Conservation (phyloP, 2,329 filamentous ascomycete genomes). For the Fusarium neocosmosporiellum region DNA sequence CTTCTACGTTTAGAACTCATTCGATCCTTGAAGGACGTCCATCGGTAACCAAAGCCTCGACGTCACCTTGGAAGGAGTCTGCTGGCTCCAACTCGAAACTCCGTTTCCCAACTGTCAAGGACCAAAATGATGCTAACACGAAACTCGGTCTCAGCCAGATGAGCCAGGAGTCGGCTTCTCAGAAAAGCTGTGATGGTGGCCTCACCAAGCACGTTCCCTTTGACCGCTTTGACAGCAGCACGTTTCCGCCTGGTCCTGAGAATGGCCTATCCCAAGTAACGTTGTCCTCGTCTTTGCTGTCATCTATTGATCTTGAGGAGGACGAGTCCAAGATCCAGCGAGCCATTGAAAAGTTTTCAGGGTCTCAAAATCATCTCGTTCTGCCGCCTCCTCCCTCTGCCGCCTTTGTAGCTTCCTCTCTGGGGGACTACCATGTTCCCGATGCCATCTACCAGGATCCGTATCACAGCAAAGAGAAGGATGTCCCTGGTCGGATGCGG, state of each 20-base stretch:
- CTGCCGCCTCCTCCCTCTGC: constrained; percentile 44
- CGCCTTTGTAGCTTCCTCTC: constrained; percentile 30
- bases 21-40: constrained; percentile 10
- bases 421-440: constrained; percentile 57
- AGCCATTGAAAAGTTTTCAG: constrained; percentile 22
- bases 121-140: constrained; percentile 74
- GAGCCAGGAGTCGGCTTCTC: constrained; percentile 57
- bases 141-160: constrained; percentile 74
- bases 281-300: constrained; percentile 26
- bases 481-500: constrained; percentile 79
- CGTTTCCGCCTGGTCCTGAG: constrained; percentile 8
- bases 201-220: constrained; percentile 40
- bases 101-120: constrained; percentile 81
- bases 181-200: constrained; percentile 56
- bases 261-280: constrained; percentile 9
- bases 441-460: constrained; percentile 85
- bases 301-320: constrained; percentile 13
- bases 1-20: background rate
- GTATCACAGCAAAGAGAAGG: constrained; percentile 84
- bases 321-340: constrained; percentile 24
- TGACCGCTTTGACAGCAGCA: constrained; percentile 34
- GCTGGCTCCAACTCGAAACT: constrained; percentile 56
- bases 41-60: background rate
- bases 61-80: constrained; percentile 8
- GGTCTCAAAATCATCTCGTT: constrained; percentile 36